Evolutionary conservation across 352 stramenopile genomes (phyloP).

Genomic region (Globisporangium acanthophoron): DNA sequence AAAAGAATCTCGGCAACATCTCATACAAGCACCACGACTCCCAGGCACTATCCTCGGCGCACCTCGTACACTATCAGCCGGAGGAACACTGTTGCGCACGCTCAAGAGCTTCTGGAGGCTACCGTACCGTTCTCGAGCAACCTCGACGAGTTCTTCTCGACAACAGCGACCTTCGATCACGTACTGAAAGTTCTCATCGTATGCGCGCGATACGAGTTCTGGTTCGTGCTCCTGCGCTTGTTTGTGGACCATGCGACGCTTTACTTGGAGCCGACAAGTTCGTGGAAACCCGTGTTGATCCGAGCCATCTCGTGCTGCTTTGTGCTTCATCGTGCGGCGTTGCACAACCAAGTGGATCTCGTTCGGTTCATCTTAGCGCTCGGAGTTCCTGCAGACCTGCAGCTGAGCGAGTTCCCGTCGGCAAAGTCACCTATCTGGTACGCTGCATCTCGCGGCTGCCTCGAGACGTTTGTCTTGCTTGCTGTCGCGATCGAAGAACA

Average conservation of each 20-base stretch:
- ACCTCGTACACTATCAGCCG: not conserved
- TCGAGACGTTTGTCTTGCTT: conserved; percentile 40
- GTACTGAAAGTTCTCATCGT: conserved; percentile 39
- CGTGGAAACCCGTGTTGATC: conserved; percentile 40
- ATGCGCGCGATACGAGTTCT: conserved; percentile 42
- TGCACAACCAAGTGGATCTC: conserved; percentile 32
- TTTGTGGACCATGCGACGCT: conserved; percentile 31
- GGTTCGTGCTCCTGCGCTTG: conserved; percentile 34
- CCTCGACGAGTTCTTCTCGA: conserved; percentile 30
- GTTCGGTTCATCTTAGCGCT: conserved; percentile 42
- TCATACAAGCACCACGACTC: not conserved
- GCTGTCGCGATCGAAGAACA: conserved; percentile 26
- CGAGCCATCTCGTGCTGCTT: conserved; percentile 39
- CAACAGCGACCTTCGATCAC: conserved; percentile 35
- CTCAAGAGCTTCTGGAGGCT: conserved; percentile 19
- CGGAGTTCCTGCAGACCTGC: conserved; percentile 33
- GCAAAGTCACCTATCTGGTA: conserved; percentile 39
- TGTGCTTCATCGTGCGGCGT: conserved; percentile 42
- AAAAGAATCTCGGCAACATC: not conserved
- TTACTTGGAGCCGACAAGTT: conserved; percentile 32
- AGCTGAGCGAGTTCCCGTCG: conserved; percentile 19
- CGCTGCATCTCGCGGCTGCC: conserved; percentile 30
- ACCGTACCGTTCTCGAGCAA: conserved; percentile 22
- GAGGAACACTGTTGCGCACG: conserved; percentile 7
- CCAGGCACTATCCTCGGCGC: not conserved